Conservation (phyloP, 2,329 filamentous ascomycete genomes). For the Emergomyces orientalis region DNA sequence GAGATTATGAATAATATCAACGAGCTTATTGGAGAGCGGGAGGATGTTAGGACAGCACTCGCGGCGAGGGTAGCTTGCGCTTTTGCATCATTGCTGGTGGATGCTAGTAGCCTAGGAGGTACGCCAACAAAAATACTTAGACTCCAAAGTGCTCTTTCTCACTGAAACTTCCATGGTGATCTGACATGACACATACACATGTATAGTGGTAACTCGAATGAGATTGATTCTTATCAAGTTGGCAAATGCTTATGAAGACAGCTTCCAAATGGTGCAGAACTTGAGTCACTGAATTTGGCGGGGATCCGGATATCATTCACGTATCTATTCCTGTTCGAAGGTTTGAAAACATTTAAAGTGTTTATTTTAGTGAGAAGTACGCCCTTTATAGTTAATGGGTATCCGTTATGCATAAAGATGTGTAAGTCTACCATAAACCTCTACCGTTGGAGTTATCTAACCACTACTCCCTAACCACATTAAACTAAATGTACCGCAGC, state of each 20-base stretch:
- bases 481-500: background rate
- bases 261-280: background rate
- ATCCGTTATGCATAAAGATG: background rate
- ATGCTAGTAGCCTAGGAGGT: background rate
- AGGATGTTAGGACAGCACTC: background rate
- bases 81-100: background rate
- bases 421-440: background rate
- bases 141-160: background rate
- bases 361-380: background rate
- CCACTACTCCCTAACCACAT: background rate
- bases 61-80: background rate
- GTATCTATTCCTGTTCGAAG: background rate
- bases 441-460: background rate
- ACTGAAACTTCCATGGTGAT: background rate
- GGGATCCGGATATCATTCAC: background rate
- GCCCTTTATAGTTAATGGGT: background rate
- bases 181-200: background rate
- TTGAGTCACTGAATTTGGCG: background rate
- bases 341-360: background rate
- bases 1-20: background rate
- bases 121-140: background rate
- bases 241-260: background rate
- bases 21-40: background rate
- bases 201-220: constrained; percentile 2
- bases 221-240: background rate